Percentiles rank a stretch among this genome's conserved stretches.
Conservation (phyloP, 73 alveolate species). For the Tetrahymena thermophila region DNA sequence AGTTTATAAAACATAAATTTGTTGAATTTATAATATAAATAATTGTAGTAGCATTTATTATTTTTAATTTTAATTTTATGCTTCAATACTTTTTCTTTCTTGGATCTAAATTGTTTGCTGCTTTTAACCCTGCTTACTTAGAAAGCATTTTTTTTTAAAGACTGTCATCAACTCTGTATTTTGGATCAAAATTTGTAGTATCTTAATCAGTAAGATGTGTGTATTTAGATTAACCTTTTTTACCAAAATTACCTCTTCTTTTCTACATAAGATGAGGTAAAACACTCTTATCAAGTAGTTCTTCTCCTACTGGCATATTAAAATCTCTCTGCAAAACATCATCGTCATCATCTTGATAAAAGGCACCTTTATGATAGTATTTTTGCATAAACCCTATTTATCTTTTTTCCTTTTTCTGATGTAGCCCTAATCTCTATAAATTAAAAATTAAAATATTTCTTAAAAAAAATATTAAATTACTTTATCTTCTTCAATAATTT, state of each 20-base stretch:
- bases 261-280: conserved; percentile 84
- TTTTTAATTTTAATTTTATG: background rate
- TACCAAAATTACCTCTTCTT: conserved; percentile 94
- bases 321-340: conserved; percentile 87
- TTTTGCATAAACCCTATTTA: conserved; percentile 87
- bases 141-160: conserved; percentile 45
- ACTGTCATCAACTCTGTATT: conserved; percentile 71
- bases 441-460: conserved; percentile 55
- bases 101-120: conserved; percentile 40
- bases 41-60: background rate
- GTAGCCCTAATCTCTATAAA: conserved; percentile 82
- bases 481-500: conserved; percentile 80
- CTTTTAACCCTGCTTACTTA: conserved; percentile 67
- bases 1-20: too few relatives aligned
- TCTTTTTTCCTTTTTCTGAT: conserved; percentile 74
- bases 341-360: conserved; percentile 75
- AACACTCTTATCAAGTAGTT: conserved; percentile 75
- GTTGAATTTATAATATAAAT: too few relatives aligned
- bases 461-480: conserved; percentile 67
- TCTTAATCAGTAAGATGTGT: conserved; percentile 97
- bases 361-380: conserved; percentile 94
- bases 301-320: conserved; percentile 94
- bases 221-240: conserved; percentile 91
- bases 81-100: conserved; percentile 30
- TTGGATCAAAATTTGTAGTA: conserved; percentile 92